These are phyloP conservation scores for Aeminium ludgeri DNA, from an alignment of 495 filamentous ascomycete species.

Conservation along the genomic window DNA sequence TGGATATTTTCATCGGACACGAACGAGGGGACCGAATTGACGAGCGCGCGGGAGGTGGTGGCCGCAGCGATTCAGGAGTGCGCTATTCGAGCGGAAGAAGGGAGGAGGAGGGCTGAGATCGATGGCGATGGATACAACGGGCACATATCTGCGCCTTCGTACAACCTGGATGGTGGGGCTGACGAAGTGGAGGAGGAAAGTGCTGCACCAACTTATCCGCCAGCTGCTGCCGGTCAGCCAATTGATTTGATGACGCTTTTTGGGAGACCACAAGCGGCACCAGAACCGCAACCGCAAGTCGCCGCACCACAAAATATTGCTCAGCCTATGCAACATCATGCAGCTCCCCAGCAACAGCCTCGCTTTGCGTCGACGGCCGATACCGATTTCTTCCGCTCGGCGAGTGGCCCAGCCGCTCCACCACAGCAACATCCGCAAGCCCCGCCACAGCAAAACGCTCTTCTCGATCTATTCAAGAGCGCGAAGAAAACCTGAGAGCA, in stretches of 20 bases:
- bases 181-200: slow-evolving; percentile 5
- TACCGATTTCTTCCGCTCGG: slow-evolving; percentile 13
- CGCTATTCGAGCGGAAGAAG: slow-evolving; percentile 33
- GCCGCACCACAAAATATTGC: neutral
- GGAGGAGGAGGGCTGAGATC: slow-evolving; percentile 24
- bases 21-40: neutral
- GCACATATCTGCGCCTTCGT: neutral
- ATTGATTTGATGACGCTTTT: slow-evolving; percentile 11
- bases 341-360: neutral
- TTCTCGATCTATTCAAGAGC: slow-evolving; percentile 14
- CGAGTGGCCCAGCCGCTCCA: neutral
- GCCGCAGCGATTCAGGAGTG: slow-evolving; percentile 38
- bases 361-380: slow-evolving; percentile 7
- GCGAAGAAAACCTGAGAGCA: neutral
- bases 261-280: neutral
- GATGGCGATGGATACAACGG: neutral
- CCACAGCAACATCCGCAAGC: slow-evolving; percentile 6
- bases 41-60: slow-evolving; percentile 36
- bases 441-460: slow-evolving; percentile 7
- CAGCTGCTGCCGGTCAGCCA: slow-evolving; percentile 1
- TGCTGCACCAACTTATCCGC: slow-evolving; percentile 1
- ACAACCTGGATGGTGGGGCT: slow-evolving; percentile 5
- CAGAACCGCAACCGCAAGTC: neutral
- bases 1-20: slow-evolving; percentile 39
- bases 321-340: slow-evolving; percentile 1